Evolutionary conservation across 306 rosid genomes (phyloP).

Genomic region (Acacia melanoxylon): DNA sequence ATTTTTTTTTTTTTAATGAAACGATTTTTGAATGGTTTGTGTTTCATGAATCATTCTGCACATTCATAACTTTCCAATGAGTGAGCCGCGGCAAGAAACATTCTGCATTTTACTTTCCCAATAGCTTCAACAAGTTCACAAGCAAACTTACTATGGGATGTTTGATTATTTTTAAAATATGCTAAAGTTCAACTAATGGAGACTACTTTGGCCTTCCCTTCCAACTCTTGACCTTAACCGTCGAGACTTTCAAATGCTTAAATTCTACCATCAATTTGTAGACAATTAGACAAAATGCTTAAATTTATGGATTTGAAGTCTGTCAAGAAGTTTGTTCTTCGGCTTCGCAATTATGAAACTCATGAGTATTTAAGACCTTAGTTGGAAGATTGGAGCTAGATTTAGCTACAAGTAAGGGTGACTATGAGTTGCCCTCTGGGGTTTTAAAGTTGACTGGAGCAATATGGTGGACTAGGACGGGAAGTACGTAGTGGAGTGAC

Average conservation of each 20-base stretch:
- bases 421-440: neutral
- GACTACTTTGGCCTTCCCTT: constrained; percentile 18
- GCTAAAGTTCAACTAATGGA: constrained; percentile 2
- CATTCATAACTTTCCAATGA: too few species aligned
- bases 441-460: neutral
- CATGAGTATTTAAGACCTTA: too few species aligned
- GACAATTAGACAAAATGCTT: neutral
- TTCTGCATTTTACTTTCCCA: too few species aligned
- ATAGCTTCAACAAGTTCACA: too few species aligned
- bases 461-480: too few species aligned
- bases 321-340: neutral
- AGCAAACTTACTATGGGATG: too few species aligned
- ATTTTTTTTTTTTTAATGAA: too few species aligned
- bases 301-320: neutral
- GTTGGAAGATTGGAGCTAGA: neutral
- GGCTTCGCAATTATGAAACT: neutral
- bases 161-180: neutral
- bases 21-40: too few species aligned
- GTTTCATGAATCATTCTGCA: too few species aligned
- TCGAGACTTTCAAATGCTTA: too few species aligned
- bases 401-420: neutral
- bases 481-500: neutral
- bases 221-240: neutral
- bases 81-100: too few species aligned
- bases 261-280: neutral